Percentiles rank a stretch among this genome's conserved stretches.
Conservation (phyloP, 306 rosid genomes). For the Hippophae gyantsensis region DNA sequence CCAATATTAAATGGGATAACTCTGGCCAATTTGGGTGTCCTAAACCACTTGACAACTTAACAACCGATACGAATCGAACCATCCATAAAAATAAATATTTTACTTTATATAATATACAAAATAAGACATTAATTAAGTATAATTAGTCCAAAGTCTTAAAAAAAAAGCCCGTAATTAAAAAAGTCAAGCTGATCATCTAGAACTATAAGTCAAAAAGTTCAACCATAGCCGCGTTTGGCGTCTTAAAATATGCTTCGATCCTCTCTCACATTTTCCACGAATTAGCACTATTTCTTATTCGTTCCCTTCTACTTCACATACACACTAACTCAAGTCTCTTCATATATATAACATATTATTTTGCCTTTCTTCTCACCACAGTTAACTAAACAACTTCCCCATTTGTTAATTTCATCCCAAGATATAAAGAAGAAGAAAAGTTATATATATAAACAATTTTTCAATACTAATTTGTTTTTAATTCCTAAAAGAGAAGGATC, state of each 20-base stretch:
- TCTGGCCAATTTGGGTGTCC: no score
- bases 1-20: no score
- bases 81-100: no score
- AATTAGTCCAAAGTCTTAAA: no score
- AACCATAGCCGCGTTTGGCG: conserved; percentile 11
- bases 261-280: conserved; percentile 1
- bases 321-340: background rate
- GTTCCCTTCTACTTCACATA: background rate
- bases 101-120: no score
- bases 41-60: no score
- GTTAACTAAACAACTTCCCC: conserved; percentile 1
- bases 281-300: background rate
- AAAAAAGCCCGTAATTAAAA: background rate
- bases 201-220: conserved; percentile 1
- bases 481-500: background rate
- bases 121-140: no score
- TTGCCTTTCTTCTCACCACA: conserved; percentile 3
- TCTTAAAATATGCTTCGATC: background rate
- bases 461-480: background rate
- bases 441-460: no score
- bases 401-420: background rate
- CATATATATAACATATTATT: conserved; percentile 2
- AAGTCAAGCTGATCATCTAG: conserved; percentile 6
- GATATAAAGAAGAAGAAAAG: background rate
- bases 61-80: no score